Evolutionary conservation across 1,139 yeast genomes (phyloP).

Genomic region (Entelexis paramagnoliae): DNA sequence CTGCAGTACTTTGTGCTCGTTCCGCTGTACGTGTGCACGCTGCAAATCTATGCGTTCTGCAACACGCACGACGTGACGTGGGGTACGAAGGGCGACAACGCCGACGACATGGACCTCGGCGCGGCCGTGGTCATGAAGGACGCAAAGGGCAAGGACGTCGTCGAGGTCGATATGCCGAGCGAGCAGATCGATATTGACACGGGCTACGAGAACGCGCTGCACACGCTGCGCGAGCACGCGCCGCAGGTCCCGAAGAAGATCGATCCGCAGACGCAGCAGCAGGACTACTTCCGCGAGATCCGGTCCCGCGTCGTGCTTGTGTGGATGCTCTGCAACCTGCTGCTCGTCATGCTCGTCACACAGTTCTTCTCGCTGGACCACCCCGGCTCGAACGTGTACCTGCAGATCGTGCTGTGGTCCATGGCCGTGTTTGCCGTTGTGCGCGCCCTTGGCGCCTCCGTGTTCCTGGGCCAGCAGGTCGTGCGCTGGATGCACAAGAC

Average conservation of each 20-base stretch:
- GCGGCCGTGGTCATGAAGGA: constrained; percentile 49
- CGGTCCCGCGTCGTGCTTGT: constrained; percentile 86
- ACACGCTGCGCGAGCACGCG: constrained; percentile 64
- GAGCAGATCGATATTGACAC: constrained; percentile 87
- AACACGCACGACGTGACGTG: constrained; percentile 94
- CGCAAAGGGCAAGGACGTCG: constrained; percentile 46
- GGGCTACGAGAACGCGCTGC: constrained; percentile 66
- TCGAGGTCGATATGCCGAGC: constrained; percentile 80
- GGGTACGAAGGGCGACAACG: constrained; percentile 94
- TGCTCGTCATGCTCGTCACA: constrained; percentile 75
- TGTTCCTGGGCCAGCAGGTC: constrained; percentile 45
- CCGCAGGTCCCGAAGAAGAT: constrained; percentile 44
- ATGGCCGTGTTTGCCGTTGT: constrained; percentile 73
- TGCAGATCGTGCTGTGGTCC: constrained; percentile 79
- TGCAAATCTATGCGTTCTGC: constrained; percentile 89
- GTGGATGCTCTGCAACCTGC: constrained; percentile 76
- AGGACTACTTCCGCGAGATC: constrained; percentile 88
- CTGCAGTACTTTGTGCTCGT: constrained; percentile 74
- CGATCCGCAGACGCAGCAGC: constrained; percentile 43
- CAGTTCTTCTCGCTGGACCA: constrained; percentile 64
- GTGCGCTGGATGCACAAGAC: constrained; percentile 24
- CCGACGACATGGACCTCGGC: constrained; percentile 55
- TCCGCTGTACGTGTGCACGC: constrained; percentile 84
- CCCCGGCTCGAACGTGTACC: constrained; percentile 59
- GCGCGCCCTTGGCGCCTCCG: constrained; percentile 68